Evolutionary conservation across 108 stramenopile species (phyloP).

Genomic region (Cyclostephanos invisitatus): DNA sequence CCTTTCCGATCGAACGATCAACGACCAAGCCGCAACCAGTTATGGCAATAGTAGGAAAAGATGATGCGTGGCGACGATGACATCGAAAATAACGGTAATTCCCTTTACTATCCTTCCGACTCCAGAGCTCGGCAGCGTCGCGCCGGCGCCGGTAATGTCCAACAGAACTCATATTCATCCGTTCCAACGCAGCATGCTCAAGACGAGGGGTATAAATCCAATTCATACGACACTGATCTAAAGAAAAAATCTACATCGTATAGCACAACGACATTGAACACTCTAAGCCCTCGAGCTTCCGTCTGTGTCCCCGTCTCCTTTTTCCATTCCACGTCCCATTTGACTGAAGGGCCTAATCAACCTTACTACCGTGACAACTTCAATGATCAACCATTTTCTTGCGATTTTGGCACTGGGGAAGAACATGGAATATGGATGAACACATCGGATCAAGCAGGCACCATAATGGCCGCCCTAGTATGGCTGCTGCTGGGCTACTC

Average conservation of each 20-base stretch:
- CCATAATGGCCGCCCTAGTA: conserved; percentile 74
- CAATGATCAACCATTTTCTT: conserved; percentile 70
- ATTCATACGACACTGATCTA: conserved; percentile 18
- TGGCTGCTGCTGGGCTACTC: conserved; percentile 75
- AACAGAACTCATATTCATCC: conserved; percentile 30
- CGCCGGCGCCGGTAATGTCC: conserved; percentile 10
- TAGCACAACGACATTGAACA: conserved; percentile 25
- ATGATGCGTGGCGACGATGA: conserved; percentile 53
- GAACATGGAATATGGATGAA: conserved; percentile 85
- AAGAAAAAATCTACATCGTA: conserved; percentile 39
- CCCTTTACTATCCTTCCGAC: background rate
- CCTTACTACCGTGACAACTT: conserved; percentile 64
- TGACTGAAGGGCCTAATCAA: conserved; percentile 46
- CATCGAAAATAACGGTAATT: conserved; percentile 25
- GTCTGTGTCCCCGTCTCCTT: conserved; percentile 7
- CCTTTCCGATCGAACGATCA: background rate
- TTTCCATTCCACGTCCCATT: conserved; percentile 38
- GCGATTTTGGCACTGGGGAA: conserved; percentile 65
- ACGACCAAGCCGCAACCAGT: background rate
- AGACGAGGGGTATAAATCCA: conserved; percentile 15
- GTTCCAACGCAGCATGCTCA: conserved; percentile 26
- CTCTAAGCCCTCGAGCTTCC: conserved; percentile 14
- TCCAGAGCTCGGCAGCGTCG: conserved; percentile 38
- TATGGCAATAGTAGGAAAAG: background rate
- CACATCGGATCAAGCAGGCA: conserved; percentile 70